These are phyloP conservation scores for Babesia bigemina DNA, from an alignment of 169 alveolate genomes.

Conservation along the genomic window DNA sequence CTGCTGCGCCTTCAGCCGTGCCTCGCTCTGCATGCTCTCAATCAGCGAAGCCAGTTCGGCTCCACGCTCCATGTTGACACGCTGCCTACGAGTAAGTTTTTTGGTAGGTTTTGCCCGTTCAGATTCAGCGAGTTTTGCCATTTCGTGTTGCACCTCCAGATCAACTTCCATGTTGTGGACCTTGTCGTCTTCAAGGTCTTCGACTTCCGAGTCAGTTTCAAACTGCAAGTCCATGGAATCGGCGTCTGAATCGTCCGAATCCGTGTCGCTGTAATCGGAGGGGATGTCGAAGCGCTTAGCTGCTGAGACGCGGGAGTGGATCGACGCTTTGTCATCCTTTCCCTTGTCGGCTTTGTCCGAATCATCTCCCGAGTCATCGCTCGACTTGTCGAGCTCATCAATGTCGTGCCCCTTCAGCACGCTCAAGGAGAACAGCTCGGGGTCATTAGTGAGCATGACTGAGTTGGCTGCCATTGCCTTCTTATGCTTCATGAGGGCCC, in stretches of 20 bases:
- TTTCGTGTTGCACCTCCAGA: constrained; percentile 68
- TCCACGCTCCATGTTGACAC: constrained; percentile 36
- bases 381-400: constrained; percentile 22
- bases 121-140: constrained; percentile 41
- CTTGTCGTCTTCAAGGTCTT: constrained; percentile 52
- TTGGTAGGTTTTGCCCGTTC: constrained; percentile 5
- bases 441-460: constrained; percentile 6
- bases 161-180: constrained; percentile 62
- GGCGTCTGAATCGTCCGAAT: constrained; percentile 17
- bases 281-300: neutral
- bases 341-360: neutral
- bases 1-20: constrained; percentile 33
- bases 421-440: constrained; percentile 28
- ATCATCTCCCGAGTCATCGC: neutral
- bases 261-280: neutral
- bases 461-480: constrained; percentile 39
- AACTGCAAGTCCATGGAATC: constrained; percentile 38
- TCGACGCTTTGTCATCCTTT: too few relatives aligned
- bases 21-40: constrained; percentile 50
- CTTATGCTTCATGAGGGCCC: constrained; percentile 37
- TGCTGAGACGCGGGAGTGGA: neutral
- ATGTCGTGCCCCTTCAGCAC: constrained; percentile 54
- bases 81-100: constrained; percentile 53
- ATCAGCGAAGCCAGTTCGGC: constrained; percentile 40
- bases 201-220: constrained; percentile 44